phyloP scores from a whole-genome alignment of 805 yeast species.

The Candida coleopterorum region DNA sequence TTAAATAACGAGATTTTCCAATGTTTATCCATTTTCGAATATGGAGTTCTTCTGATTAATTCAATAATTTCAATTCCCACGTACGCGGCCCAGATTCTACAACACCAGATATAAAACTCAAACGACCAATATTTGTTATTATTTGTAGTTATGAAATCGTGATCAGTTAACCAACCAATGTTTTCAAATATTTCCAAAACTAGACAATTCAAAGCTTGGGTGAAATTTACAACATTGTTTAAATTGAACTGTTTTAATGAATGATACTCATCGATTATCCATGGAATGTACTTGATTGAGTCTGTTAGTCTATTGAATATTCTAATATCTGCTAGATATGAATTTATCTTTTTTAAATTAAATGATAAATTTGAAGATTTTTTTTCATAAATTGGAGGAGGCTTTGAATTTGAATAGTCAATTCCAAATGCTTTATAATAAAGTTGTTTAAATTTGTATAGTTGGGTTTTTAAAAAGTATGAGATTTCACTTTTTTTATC shows the following conservation, averaged over 20 bases:
- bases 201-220: constrained; percentile 38
- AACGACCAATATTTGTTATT: constrained; percentile 39
- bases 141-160: constrained; percentile 39
- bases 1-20: constrained; percentile 35
- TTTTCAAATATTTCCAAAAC: constrained; percentile 38
- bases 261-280: constrained; percentile 38
- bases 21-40: constrained; percentile 27
- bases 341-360: constrained; percentile 31
- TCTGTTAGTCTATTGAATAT: constrained; percentile 40
- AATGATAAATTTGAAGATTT: constrained; percentile 22
- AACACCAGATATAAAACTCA: constrained; percentile 42
- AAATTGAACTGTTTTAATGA: constrained; percentile 18
- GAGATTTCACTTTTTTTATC: constrained; percentile 33
- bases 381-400: constrained; percentile 12
- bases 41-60: constrained; percentile 37
- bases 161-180: constrained; percentile 44
- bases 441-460: constrained; percentile 17
- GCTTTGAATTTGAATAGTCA: constrained; percentile 11
- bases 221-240: constrained; percentile 31
- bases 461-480: constrained; percentile 24
- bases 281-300: constrained; percentile 39
- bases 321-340: constrained; percentile 36
- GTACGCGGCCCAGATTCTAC: constrained; percentile 42
- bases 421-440: constrained; percentile 10
- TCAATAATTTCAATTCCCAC: constrained; percentile 36